Base-by-base conservation (phyloP, 164 flowering plant genomes). In the Hamamelis virginiana region DNA sequence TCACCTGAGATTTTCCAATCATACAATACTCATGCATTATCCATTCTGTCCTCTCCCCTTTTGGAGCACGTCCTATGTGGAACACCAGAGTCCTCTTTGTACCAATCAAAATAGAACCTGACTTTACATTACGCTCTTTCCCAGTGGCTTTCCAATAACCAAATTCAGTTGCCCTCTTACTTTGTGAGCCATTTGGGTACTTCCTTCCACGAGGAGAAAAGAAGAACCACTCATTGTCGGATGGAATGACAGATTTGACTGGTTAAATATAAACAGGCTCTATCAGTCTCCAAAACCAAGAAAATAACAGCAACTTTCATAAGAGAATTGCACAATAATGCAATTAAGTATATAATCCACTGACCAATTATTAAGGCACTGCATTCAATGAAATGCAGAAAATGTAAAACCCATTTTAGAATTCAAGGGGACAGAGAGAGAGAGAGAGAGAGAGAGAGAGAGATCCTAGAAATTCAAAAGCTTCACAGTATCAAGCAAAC, bases 101-200 rank as follows among this genome's bases (percentile, higher is more conserved):
- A n/a, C 97, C 97, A 55, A 89, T 86, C 6, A 85, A 33, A 46
- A 21, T 74, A 1, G 85, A 52, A 51, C 83, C 84, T 1, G 91
- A 76, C 72, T 85, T 91, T 14, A 91, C 91, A 70, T 72, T 77
- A 6, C 97, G 84, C 72, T 89, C 94, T 72, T 87, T 91, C 4
- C 94, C 97, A 0, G 97, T 91, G 55, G 94, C 97, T 71, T 89
- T 91, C 97, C 97, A 91, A 56, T 85, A 91, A 6, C 96, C 96
- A 52, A 23, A 64, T 50, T 82, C 83, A 5, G 96, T 91, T 25
- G 97, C 89, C 66, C 97, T 81, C 77, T 66, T 87, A 66, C 87
- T 90, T 48, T 91, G 97, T 4, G 87, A 83, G 9, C 97, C 97
- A 72, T 88, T 84, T 59, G 94, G 94, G 74, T 89, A 91, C 78